A percentile compares a stretch with the other conserved stretches of the same genome.
phyloP scores from a whole-genome alignment of 495 filamentous ascomycete species.

The Copromyces sp. region DNA sequence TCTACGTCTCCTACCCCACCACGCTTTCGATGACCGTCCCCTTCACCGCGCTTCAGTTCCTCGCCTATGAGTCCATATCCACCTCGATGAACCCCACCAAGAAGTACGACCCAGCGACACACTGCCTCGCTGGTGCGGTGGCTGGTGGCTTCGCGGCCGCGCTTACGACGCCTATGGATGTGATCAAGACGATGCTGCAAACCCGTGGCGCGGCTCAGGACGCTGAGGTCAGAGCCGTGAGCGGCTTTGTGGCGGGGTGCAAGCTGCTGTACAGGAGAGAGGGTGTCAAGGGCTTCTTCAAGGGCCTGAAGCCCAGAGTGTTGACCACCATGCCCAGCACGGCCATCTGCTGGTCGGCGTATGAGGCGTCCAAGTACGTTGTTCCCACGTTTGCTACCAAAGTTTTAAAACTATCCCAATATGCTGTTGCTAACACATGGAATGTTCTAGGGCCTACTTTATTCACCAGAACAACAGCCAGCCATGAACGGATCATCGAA shows the following conservation, averaged over 20 bases:
- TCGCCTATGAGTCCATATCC: constrained; percentile 92
- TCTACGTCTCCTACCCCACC: constrained; percentile 98
- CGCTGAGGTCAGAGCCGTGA: constrained; percentile 72
- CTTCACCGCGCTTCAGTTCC: constrained; percentile 92
- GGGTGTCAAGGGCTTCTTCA: constrained; percentile 80
- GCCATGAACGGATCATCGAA: background rate
- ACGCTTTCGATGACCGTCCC: constrained; percentile 98
- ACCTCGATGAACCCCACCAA: constrained; percentile 80
- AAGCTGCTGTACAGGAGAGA: constrained; percentile 75
- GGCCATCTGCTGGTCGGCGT: constrained; percentile 91
- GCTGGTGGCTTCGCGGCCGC: constrained; percentile 91
- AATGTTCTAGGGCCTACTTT: constrained; percentile 41
- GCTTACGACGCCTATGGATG: constrained; percentile 89
- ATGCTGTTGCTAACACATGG: constrained; percentile 6
- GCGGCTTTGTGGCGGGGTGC: constrained; percentile 72
- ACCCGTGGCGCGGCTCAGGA: constrained; percentile 77
- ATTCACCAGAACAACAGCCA: constrained; percentile 41
- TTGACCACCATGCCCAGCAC: constrained; percentile 97
- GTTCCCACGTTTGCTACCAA: background rate
- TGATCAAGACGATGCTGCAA: constrained; percentile 94
- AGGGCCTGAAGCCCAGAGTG: constrained; percentile 81
- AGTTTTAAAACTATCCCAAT: background rate
- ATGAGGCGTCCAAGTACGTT: constrained; percentile 48
- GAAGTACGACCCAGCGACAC: constrained; percentile 82
- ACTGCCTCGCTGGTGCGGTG: constrained; percentile 83